Base-by-base conservation (phyloP, 2,329 filamentous ascomycete genomes). In the Ophiognomonia clavigignenti-juglandacearum region DNA sequence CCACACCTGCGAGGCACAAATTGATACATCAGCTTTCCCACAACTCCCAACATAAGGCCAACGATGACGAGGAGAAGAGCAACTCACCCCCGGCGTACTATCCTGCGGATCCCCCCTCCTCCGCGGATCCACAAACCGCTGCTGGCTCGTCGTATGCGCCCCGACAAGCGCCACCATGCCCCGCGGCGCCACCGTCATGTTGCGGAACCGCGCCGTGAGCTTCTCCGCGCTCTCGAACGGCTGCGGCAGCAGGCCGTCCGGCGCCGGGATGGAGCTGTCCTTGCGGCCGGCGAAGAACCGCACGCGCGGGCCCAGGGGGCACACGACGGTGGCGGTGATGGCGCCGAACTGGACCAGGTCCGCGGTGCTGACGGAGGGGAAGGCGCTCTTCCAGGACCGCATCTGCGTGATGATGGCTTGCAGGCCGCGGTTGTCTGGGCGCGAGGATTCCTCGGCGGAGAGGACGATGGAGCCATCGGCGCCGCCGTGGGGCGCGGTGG, bases 321-420 rank as follows among this genome's bases (percentile, higher is more conserved):
- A 71, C 3, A 70, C 67, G 7, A 75, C 68, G 6, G 74, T 73
- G 18, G 72, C 77, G 29, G 76, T 65, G 49, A 61, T 74, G 61
- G 64, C 64, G 2, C 71, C 73, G 56, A 78, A 72, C 57, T 80
- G 75, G 31, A 78, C 71, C 13, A 81, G 63, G 54, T 82, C 78
- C 31, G 75, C 77, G 54, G 73, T 73, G 6, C 69, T 66, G 27
- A 80, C 67, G 74, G 53, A 10, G 6, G 6, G 6, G 24, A 6
- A 26, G 24, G 72, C 69, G 26, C 59, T 42, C 49, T 69, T 69
- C 43, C 43, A 45, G 18, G 22, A n/a, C 35, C 26, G 4, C 24
- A 45, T 39, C 19, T 45, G 43, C 5, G 8, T 34, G 14, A 37
- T 34, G 19, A 45, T 45, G 16, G 22, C 24, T 6, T 45, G 32